Evolutionary conservation across 1,284 basidiomycete genomes (phyloP), one percentile per base, ranked within the genome.

Genomic region (Pisolithus thermaeus): DNA sequence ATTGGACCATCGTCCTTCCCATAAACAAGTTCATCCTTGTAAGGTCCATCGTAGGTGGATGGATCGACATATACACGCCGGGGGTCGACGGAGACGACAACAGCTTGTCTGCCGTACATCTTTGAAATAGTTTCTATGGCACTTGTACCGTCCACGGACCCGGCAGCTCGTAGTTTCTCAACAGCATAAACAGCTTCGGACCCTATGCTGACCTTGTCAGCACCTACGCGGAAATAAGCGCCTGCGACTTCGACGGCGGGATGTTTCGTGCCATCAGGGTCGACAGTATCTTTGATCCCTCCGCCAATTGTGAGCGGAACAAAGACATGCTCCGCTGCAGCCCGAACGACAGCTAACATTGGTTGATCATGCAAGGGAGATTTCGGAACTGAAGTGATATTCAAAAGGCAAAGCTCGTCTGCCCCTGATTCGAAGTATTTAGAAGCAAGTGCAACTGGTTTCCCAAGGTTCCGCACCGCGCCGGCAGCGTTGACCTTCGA

Each of bases 321-420:
- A 67, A 97, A 99, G 47, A 98, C 84, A 47, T 84, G 83, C 67
- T 92, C 84, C 0, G 97, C 95, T 0, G 95, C 90, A 1, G 85
- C 84, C 51, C 90, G 86, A 47, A 99, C 91, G 60, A 99, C 90
- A 42, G 92, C 87, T 50, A 99, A 82, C 97, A 99, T 99, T 0
- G 97, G 97, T 70, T 99, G 97, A 71, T 99, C 97, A 50, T 79
- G 84, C 40, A 99, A 78, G 0, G 97, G 94, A 7, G 92, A 97
- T 91, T 88, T 55, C 97, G 90, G 83, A 99, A 99, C 51, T n/a
- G 95, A 97, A 7, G 97, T 99, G 75, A 99, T 99, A 73, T 99
- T 99, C 67, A 99, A 85, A 61, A 99, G 87, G 63, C 92, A 96
- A 46, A 99, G 78, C 71, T 99, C 97, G 72, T 99, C 97, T 44